Evolutionary conservation across 139 green algal genomes (phyloP).

Genomic region (Chlorella sp.): DNA sequence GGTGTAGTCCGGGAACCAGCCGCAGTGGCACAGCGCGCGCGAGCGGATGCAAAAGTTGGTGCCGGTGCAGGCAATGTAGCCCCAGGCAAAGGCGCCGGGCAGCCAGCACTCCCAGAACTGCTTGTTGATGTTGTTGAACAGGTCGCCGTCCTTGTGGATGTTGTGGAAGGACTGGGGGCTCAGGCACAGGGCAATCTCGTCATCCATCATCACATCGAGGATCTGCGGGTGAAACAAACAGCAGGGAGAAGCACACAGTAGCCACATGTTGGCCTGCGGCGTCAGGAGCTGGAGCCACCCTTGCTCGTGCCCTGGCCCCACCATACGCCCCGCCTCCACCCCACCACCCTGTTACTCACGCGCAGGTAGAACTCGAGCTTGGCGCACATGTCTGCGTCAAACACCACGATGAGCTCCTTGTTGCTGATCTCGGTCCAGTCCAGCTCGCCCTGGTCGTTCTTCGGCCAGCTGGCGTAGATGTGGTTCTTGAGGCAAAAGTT

Average conservation of each 20-base stretch:
- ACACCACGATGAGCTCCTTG: slow-evolving; percentile 54
- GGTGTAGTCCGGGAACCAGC: slow-evolving; percentile 47
- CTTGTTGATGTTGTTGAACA: slow-evolving; percentile 86
- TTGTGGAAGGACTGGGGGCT: slow-evolving; percentile 72
- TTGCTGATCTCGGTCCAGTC: slow-evolving; percentile 5
- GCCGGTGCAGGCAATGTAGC: slow-evolving; percentile 42
- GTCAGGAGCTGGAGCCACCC: too few species aligned
- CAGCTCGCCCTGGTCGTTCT: not conserved
- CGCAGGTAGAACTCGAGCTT: slow-evolving; percentile 65
- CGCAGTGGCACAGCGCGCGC: slow-evolving; percentile 43
- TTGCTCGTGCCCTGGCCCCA: too few species aligned
- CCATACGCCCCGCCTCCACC: too few species aligned
- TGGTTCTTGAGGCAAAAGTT: slow-evolving; percentile 39
- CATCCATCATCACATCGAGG: slow-evolving; percentile 21
- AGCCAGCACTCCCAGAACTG: slow-evolving; percentile 36
- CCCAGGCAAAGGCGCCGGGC: slow-evolving; percentile 21
- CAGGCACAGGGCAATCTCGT: slow-evolving; percentile 24
- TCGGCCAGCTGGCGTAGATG: not conserved
- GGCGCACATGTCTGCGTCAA: slow-evolving; percentile 69
- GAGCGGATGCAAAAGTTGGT: slow-evolving; percentile 71
- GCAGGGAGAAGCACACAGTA: too few species aligned
- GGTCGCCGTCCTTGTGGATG: slow-evolving; percentile 61
- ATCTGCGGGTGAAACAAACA: not conserved
- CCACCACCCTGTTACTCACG: too few species aligned
- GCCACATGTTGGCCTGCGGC: too few species aligned